A percentile compares a stretch with the other conserved stretches of the same genome.
Conservation (phyloP, 2,329 filamentous ascomycete species). For the Berkeleyomyces rouxiae region DNA sequence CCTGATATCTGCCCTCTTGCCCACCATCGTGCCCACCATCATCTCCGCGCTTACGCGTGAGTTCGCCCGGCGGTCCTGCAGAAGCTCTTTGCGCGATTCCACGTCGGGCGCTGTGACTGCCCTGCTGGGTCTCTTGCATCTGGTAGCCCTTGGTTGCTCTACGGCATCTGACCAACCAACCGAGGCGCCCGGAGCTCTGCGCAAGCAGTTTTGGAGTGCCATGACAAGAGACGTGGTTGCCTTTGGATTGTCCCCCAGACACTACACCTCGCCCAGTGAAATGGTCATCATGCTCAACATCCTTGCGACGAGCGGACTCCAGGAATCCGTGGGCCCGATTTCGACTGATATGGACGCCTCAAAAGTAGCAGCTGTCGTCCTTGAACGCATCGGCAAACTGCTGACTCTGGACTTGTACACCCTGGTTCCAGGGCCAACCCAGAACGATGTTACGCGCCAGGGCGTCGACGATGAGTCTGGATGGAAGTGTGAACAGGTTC, state of each 20-base stretch:
- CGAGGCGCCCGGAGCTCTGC: constrained; percentile 16
- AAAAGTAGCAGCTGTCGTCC: constrained; percentile 30
- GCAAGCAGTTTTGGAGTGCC: constrained; percentile 45
- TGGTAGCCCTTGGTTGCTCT: constrained; percentile 44
- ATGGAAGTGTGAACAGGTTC: constrained; percentile 23
- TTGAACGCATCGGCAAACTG: constrained; percentile 49
- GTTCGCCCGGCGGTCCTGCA: neutral
- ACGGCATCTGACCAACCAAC: constrained; percentile 20
- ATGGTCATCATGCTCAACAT: constrained; percentile 49
- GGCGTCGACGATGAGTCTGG: constrained; percentile 14
- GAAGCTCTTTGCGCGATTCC: neutral
- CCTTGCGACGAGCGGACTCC: constrained; percentile 47
- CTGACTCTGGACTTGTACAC: constrained; percentile 23
- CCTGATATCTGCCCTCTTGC: constrained; percentile 42
- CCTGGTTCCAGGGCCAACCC: constrained; percentile 17
- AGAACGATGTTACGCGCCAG: constrained; percentile 30
- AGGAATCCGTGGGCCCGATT: constrained; percentile 50
- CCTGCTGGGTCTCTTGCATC: constrained; percentile 34
- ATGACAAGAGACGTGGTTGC: constrained; percentile 51
- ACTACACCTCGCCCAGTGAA: constrained; percentile 42
- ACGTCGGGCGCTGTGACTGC: constrained; percentile 9
- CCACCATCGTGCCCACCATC: constrained; percentile 31
- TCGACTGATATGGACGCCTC: constrained; percentile 26
- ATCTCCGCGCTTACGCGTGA: constrained; percentile 6
- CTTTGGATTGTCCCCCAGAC: constrained; percentile 44